Percentiles rank a stretch among this genome's conserved stretches.
phyloP scores from a whole-genome alignment of 306 rosid genomes.

The Fragaria vesca region DNA sequence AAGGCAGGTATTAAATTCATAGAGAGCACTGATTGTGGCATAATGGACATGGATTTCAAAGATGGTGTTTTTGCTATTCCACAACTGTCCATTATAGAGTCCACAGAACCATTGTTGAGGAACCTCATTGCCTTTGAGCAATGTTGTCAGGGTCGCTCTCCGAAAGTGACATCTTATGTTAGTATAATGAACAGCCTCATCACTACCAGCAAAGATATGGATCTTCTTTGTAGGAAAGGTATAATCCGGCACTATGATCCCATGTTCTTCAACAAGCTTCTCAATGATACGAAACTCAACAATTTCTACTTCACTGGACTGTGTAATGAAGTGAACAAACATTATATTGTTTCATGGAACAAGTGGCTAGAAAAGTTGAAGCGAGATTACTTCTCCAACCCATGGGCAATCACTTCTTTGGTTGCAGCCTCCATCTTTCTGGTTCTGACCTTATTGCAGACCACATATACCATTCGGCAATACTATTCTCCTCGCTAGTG shows the following conservation, averaged over 20 bases:
- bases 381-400: not conserved
- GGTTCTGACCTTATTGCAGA: not conserved
- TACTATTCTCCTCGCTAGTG: not conserved
- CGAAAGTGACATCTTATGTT: conserved; percentile 11
- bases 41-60: not conserved
- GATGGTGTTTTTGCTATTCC: conserved; percentile 2
- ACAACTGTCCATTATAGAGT: not conserved
- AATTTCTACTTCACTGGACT: no score
- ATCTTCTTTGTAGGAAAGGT: not conserved
- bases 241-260: not conserved
- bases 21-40: not conserved
- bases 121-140: conserved; percentile 18
- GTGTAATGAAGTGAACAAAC: no score
- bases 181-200: conserved; percentile 14
- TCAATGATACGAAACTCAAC: no score
- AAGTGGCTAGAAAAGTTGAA: not conserved
- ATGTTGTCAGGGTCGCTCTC: not conserved
- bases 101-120: not conserved
- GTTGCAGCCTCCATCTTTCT: not conserved
- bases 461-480: not conserved
- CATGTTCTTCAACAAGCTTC: conserved; percentile 1
- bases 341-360: no score
- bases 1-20: not conserved
- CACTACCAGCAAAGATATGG: not conserved
- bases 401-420: not conserved